phyloP scores from a whole-genome alignment of 768 basidiomycete species.

The Exsudoporus frostii region DNA sequence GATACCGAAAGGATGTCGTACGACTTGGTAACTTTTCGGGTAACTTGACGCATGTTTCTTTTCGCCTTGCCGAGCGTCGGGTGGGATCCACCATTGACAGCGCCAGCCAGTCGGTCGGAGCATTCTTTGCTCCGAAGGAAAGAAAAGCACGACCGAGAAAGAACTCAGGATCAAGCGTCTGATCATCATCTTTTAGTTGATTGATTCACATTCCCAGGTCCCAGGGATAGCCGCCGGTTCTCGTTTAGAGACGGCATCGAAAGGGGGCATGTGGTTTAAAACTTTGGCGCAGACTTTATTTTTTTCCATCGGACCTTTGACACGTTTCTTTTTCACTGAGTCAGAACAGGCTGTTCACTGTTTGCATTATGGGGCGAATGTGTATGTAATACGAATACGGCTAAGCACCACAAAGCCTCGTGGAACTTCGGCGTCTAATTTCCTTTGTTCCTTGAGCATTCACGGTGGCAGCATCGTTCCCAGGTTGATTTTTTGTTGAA shows the following conservation, averaged over 20 bases:
- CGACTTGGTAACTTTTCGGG: background rate
- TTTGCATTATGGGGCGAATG: background rate
- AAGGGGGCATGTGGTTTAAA: background rate
- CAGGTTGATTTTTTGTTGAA: background rate
- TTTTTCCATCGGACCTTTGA: background rate
- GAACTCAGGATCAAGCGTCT: background rate
- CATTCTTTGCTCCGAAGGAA: slow-evolving; percentile 4
- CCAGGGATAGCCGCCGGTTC: slow-evolving; percentile 5
- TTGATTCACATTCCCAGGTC: slow-evolving; percentile 12
- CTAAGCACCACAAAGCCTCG: background rate
- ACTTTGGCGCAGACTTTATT: background rate
- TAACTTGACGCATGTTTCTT: background rate
- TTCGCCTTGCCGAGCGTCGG: slow-evolving; percentile 10
- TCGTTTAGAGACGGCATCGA: background rate
- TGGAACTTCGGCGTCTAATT: background rate
- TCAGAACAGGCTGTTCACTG: background rate
- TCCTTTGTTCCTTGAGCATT: background rate
- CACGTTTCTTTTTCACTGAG: background rate
- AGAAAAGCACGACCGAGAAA: background rate
- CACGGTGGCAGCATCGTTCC: background rate
- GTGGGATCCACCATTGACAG: background rate
- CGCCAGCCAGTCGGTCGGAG: slow-evolving; percentile 19
- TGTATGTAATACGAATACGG: background rate
- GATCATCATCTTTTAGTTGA: background rate
- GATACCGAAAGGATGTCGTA: background rate